Conservation (phyloP, 1,284 basidiomycete genomes). For the Boletus mariae region DNA sequence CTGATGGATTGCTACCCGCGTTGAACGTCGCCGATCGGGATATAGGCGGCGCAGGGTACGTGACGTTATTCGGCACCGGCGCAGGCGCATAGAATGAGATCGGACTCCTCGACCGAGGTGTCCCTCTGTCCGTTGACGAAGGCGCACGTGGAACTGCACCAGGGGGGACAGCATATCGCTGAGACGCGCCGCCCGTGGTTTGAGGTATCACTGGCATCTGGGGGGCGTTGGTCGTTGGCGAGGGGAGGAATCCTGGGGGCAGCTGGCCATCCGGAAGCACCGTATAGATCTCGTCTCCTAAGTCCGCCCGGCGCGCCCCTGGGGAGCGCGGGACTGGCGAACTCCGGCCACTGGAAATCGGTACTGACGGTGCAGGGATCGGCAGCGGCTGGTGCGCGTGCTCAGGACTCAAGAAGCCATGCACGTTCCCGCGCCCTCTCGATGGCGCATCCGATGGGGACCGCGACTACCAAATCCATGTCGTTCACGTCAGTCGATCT, state of each 20-base stretch:
- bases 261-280: slow-evolving; percentile 10
- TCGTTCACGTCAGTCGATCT: slow-evolving; percentile 15
- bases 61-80: slow-evolving; percentile 25
- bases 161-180: slow-evolving; percentile 7
- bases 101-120: slow-evolving; percentile 19
- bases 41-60: slow-evolving; percentile 28
- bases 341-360: slow-evolving; percentile 5
- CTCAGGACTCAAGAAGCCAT: slow-evolving; percentile 29
- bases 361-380: slow-evolving; percentile 12
- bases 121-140: slow-evolving; percentile 22
- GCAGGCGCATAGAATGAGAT: slow-evolving; percentile 28
- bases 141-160: slow-evolving; percentile 6
- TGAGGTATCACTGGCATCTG: slow-evolving; percentile 24
- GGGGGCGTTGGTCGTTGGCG: background rate
- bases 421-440: slow-evolving; percentile 19
- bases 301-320: slow-evolving; percentile 5
- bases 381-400: slow-evolving; percentile 31
- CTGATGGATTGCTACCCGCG: slow-evolving; percentile 16
- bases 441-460: slow-evolving; percentile 34
- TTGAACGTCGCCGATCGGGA: slow-evolving; percentile 25
- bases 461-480: slow-evolving; percentile 22
- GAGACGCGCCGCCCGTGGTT: slow-evolving; percentile 6
- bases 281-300: slow-evolving; percentile 17
- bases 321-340: slow-evolving; percentile 15
- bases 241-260: slow-evolving; percentile 12